Conservation (phyloP, 179 eudicot genomes). For the Silene coronaria region DNA sequence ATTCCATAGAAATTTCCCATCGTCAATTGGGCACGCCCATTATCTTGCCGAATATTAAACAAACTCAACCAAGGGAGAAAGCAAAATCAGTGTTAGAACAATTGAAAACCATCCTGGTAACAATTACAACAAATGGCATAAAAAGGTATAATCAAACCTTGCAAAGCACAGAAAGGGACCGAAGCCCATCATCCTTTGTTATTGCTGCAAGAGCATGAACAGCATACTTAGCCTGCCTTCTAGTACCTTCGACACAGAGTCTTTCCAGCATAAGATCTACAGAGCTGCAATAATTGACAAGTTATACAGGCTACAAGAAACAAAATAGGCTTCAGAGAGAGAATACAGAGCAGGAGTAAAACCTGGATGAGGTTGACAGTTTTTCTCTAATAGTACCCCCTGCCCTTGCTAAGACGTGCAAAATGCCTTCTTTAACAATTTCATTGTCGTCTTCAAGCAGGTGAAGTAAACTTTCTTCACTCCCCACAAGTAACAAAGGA, state of each 20-base stretch:
- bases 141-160: slow-evolving; percentile 48
- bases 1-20: background rate
- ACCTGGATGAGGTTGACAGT: slow-evolving; percentile 87
- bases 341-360: slow-evolving; percentile 12
- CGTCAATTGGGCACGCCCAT: background rate
- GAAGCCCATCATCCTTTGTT: slow-evolving; percentile 92
- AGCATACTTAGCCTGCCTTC: slow-evolving; percentile 98
- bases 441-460: slow-evolving; percentile 88
- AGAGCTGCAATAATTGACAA: slow-evolving; percentile 49
- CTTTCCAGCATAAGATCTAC: slow-evolving; percentile 89
- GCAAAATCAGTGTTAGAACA: background rate
- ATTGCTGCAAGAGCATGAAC: slow-evolving; percentile 95
- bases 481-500: slow-evolving; percentile 72
- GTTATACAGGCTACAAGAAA: slow-evolving; percentile 9
- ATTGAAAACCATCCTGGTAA: background rate
- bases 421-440: slow-evolving; percentile 85
- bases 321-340: slow-evolving; percentile 1
- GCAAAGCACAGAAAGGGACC: slow-evolving; percentile 89
- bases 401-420: slow-evolving; percentile 93
- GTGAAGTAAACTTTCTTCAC: slow-evolving; percentile 69
- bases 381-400: slow-evolving; percentile 90
- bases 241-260: slow-evolving; percentile 84
- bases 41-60: background rate
- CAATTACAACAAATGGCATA: background rate
- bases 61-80: background rate